Evolutionary conservation across 192 early-diverging fungal species (phyloP), one percentile per base, ranked within the genome.

Genomic region (Pilobolus umbonatus): DNA sequence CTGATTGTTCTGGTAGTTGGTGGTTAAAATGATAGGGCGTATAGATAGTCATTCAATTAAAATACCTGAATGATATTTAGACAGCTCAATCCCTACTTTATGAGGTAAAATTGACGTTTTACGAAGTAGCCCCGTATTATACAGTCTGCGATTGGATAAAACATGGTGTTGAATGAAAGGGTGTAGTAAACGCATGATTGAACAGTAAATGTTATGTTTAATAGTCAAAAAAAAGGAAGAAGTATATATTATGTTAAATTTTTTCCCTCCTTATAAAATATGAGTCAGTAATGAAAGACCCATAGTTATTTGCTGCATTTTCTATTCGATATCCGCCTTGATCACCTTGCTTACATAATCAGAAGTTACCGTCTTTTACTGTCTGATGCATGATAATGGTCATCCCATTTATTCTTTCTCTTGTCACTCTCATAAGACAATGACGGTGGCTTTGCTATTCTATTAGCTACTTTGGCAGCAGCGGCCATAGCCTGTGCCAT

Each of bases 401-500:
- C 6, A 35, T 35, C 39, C 39, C 39, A 42, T 17, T 42, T 12
- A 15, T 15, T 42, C 14, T 42, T 15, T 52, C 50, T 24, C 30
- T 35, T 34, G 15, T 52, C 21, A 19, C 17, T 28, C 34, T 52
- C 19, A 17, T 9, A 36, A n/a, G n/a, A n/a, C n/a, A n/a, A 39
- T 8, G n/a, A 2, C 14, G 60, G 60, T 15, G 64, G 54, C 21
- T 57, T 47, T 14, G 56, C 45, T 28, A 65, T 65, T 19, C 50
- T 21, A 39, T 38, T 58, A 0, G 64, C 64, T 19, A 65, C 50
- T 31, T 42, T 65, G 0, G 56, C 56, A 19, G 64, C 64, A 1
- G 46, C 59, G 6, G 64, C 64, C 64, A 65, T 65, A 8, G 54
- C 64, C 1, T 57, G 34, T 17, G 56, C 64, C 55, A 57, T 65